A percentile compares a stretch with the other conserved stretches of the same genome.
phyloP scores from a whole-genome alignment of 73 alveolate genomes.

The Stentor coeruleus region DNA sequence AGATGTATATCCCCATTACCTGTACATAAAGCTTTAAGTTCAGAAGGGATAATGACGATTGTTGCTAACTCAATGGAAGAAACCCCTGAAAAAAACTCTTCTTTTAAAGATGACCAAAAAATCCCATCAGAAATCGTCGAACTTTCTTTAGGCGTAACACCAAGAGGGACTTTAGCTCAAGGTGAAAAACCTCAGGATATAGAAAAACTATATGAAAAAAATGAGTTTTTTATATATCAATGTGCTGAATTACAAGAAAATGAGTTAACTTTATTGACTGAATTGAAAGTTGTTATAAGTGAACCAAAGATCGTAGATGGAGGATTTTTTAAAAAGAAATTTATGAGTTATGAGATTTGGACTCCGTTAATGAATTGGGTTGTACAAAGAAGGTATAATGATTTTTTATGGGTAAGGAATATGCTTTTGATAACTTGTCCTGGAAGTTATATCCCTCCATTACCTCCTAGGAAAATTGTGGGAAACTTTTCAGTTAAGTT shows the following conservation, averaged over 20 bases:
- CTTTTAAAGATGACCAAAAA: too few relatives aligned
- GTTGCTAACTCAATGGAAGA: background rate
- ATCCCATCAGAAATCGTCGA: background rate
- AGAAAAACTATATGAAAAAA: too few relatives aligned
- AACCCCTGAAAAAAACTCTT: background rate
- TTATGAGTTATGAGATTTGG: constrained; percentile 25
- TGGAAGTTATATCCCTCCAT: constrained; percentile 89
- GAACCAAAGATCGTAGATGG: background rate
- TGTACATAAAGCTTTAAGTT: background rate
- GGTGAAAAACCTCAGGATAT: background rate
- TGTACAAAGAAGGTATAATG: constrained; percentile 72
- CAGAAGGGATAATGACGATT: background rate
- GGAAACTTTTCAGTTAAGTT: constrained; percentile 10
- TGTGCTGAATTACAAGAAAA: background rate
- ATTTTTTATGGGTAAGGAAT: constrained; percentile 79
- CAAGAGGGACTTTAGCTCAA: background rate
- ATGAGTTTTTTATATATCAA: background rate
- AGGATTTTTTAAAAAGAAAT: background rate
- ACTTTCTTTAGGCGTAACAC: background rate
- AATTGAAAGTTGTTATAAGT: background rate
- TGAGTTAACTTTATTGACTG: background rate
- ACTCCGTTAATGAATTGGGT: background rate
- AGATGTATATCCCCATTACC: background rate
- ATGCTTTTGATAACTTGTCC: constrained; percentile 72
- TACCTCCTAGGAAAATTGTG: constrained; percentile 71